Evolutionary conservation across 208 protist genomes (phyloP), one percentile per base, ranked within the genome.

Genomic region (Porcisia deanei): DNA sequence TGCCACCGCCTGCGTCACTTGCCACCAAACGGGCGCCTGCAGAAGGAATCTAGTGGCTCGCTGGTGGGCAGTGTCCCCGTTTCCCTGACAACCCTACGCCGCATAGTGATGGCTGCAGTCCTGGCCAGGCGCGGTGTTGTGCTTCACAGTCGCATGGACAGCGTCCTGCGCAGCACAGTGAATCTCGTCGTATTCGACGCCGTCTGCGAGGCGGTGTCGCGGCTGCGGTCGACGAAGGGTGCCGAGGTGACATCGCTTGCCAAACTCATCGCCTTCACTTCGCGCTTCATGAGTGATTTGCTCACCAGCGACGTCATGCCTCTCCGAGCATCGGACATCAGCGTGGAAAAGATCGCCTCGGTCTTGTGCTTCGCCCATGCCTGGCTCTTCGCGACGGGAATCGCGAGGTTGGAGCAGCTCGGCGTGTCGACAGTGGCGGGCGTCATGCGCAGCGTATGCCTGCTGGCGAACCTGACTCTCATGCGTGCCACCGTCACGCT

Each of bases 121-220:
- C 68, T 88, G 20, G 90, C 91, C 9, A 81, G 88, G 20, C 90
- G 83, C 39, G 93, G 93, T 57, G 86, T 93, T 2, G 79, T 93
- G 41, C 69, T 96, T 25, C 93, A 97, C 81, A 90, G 84, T 70
- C 90, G 90, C 53, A 80, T 89, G 73, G 90, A 95, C 80, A 88
- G 93, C 75, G 84, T 93, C 14, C 77, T 97, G 58, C 90, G 91
- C 41, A 88, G 88, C 71, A 92, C 90, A 14, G 87, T 96, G 18
- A 94, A 97, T 76, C 82, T 96, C 12, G 84, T 97, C 53, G 83
- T 97, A n/a, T 97, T 97, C 71, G 93, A 97, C 65, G 78, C 81
- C 43, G 85, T 97, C 30, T 91, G 90, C 54, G 93, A 95, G 75
- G 87, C 84, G 25, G 89, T 96, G n/a, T 86, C 89, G 52, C 88